Base-by-base conservation (phyloP, 306 rosid genomes). In the Echinosophora koreensis region DNA sequence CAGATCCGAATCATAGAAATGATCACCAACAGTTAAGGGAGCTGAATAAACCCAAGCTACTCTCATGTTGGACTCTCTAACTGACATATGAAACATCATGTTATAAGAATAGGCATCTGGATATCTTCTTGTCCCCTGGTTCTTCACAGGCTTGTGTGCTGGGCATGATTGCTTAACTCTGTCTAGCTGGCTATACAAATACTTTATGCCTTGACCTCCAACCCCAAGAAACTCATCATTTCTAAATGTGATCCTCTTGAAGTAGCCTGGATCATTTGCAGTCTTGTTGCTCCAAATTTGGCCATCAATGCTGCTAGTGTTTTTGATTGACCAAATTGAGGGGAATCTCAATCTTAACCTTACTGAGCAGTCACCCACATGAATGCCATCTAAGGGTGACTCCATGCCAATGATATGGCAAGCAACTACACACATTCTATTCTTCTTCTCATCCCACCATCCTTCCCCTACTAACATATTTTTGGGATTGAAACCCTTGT, bases 221-320 rank as follows among this genome's bases (percentile, higher is more conserved):
- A 22, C 28, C 22, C 12, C n/a, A n/a, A n/a, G n/a, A n/a, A n/a
- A n/a, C n/a, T n/a, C 8, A 14, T 28, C 55, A 27, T 66, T 67
- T 64, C 56, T 56, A 17, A 89, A 78, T 42, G 63, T 70, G 44
- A 89, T 84, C 83, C 5, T 56, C 17, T 78, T 78, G 63, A 88
- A 90, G 80, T 83, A 84, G 34, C 84, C 78, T 1, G 49, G n/a
- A 44, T 86, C 89, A 1, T 49, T 35, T 42, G 4, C 38, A 42
- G 83, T 52, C 78, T 87, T 92, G 69, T 71, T 84, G 59, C 85
- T 92, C 95, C 95, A 92, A 42, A 90, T 81, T 63, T 84, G 74
- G 61, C 95, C 95, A 58, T 82, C 84, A 15, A 84, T n/a, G 41
- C 27, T 70, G 11, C 80, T 83, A 18, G 81, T 72, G 2, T 85